Evolutionary conservation across 352 stramenopile species (phyloP), one percentile per base, ranked within the genome.

Genomic region (Globisporangium middletonii): DNA sequence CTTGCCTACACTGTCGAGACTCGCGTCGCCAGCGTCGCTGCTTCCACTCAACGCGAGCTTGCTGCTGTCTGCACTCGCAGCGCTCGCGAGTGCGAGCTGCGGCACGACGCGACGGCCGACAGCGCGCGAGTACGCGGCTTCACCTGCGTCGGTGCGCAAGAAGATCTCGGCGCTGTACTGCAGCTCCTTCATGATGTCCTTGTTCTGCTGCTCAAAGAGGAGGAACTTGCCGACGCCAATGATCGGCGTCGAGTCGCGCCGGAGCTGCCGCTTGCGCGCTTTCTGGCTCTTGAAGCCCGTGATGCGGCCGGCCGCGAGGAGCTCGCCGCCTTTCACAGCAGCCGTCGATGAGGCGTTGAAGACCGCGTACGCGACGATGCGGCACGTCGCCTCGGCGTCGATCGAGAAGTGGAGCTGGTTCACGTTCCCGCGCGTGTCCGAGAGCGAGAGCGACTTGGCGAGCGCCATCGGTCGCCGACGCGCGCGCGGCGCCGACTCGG

Each of bases 161-260:
- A 86, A 96, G 2, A 94, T 79, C 57, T 96, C 86, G 1, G 84
- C 85, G 47, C 85, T 91, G 62, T 92, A 96, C 60, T 94, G 83
- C 11, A 96, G 66, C 57, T 96, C 86, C 61, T 96, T 96, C 53
- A 96, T 69, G n/a, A 96, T 80, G 43, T 96, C 86, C 59, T 94
- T 94, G 69, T 94, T 96, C 50, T 94, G 83, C 56, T 94, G 86
- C 54, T 94, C 85, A 57, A 88, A 96, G 3, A 96, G 60, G n/a
- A 94, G 52, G 47, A 96, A 82, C 42, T 94, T 94, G 16, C 86
- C 84, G 15, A 86, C 68, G 4, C 85, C 84, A 47, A 81, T 69
- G 28, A 88, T 62, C 26, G 84, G 83, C 43, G 75, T 80, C 8
- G 83, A 72, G 57, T 92, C 78, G n/a, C 78, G 78, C 28, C 79